Conservation (phyloP, 2,329 filamentous ascomycete genomes). For the Orbilia quercus region DNA sequence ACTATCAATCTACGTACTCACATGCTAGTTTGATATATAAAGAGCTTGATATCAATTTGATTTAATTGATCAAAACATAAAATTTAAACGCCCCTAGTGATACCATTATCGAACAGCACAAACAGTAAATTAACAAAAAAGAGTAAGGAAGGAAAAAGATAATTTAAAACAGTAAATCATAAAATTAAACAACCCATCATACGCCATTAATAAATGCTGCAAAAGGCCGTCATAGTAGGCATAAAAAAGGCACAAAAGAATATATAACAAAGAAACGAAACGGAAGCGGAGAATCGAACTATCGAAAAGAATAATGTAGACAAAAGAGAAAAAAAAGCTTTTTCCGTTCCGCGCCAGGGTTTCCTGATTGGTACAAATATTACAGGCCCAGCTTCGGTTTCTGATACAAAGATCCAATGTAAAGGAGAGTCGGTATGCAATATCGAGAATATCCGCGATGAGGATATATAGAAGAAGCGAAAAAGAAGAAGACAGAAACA, state of each 20-base stretch:
- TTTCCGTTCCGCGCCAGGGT: conserved; percentile 43
- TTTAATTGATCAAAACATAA: not conserved
- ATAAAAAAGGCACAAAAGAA: conserved; percentile 29
- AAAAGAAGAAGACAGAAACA: conserved; percentile 27
- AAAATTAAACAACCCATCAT: conserved; percentile 19
- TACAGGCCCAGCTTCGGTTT: conserved; percentile 53
- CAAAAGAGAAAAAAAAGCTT: conserved; percentile 17
- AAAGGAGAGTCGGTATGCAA: conserved; percentile 42
- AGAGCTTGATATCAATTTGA: not conserved
- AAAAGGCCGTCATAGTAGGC: conserved; percentile 38
- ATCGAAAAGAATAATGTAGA: conserved; percentile 15
- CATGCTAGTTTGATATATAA: not conserved
- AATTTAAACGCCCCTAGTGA: not conserved
- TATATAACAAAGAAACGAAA: conserved; percentile 26
- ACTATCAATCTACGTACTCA: not conserved
- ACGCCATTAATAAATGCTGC: conserved; percentile 38
- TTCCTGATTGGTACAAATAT: conserved; percentile 57
- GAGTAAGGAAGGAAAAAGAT: not conserved
- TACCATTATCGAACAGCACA: not conserved
- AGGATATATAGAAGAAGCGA: conserved; percentile 46
- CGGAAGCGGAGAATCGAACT: conserved; percentile 34
- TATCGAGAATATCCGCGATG: conserved; percentile 17
- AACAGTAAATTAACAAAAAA: not conserved
- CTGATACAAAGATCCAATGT: conserved; percentile 43
- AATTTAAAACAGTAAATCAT: not conserved